phyloP scores from a whole-genome alignment of 495 filamentous ascomycete species.

The Lasiosphaeris hirsuta region DNA sequence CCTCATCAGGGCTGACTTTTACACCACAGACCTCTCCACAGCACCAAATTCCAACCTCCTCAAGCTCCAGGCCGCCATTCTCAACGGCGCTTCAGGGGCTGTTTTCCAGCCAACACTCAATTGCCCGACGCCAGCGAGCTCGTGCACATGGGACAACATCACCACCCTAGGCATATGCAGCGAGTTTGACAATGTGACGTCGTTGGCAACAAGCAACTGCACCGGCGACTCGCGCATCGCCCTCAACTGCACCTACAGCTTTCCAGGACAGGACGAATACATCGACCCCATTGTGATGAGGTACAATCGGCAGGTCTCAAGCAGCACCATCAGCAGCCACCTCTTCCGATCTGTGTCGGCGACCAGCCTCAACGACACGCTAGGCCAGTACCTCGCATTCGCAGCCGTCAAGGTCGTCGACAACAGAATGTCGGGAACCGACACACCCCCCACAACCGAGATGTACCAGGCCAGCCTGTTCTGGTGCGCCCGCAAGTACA shows the following conservation, averaged over 20 bases:
- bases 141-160: slow-evolving; percentile 10
- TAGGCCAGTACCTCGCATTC: too few species aligned
- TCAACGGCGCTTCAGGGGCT: slow-evolving; percentile 9
- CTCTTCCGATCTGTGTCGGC: background rate
- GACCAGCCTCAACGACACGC: too few species aligned
- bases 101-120: background rate
- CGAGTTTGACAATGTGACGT: background rate
- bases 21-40: background rate
- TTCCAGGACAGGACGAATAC: background rate
- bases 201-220: background rate
- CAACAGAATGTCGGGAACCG: too few species aligned
- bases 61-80: slow-evolving; percentile 4
- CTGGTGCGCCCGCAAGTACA: background rate
- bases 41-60: background rate
- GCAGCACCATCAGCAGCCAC: background rate
- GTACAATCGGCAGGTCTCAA: background rate
- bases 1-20: too few species aligned
- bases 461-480: background rate
- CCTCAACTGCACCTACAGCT: background rate
- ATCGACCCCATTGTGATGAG: background rate
- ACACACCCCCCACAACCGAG: background rate
- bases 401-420: too few species aligned
- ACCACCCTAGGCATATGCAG: slow-evolving; percentile 6
- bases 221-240: background rate
- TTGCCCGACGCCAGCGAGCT: slow-evolving; percentile 9